phyloP scores from a whole-genome alignment of 305 asterid genomes.

The Fraxinus angustifolia region DNA sequence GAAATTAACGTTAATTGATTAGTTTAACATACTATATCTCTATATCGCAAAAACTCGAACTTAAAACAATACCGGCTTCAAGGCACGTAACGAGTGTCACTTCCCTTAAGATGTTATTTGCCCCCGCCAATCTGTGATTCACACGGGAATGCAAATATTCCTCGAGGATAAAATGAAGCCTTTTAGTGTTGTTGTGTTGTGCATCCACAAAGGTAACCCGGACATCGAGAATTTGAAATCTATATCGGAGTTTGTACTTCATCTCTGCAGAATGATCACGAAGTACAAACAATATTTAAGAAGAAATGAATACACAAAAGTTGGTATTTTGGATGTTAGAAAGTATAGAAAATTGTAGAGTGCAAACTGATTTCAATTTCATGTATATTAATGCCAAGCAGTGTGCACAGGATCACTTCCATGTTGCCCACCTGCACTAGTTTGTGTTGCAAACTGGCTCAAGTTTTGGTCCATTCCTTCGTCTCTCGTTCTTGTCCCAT shows the following conservation, averaged over 20 bases:
- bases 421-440: neutral
- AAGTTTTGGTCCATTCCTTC: neutral
- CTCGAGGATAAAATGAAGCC: neutral
- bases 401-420: too few relatives aligned
- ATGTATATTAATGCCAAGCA: too few relatives aligned
- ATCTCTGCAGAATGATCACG: neutral
- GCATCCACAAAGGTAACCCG: neutral
- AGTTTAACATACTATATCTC: too few relatives aligned
- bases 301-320: too few relatives aligned
- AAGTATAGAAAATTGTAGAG: too few relatives aligned
- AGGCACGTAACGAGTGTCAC: too few relatives aligned
- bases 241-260: neutral
- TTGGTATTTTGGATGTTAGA: too few relatives aligned
- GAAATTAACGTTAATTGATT: too few relatives aligned
- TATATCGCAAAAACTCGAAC: neutral
- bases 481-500: neutral
- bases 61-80: too few relatives aligned
- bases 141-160: neutral
- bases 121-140: neutral
- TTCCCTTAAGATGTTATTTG: neutral
- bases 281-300: neutral
- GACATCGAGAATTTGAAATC: neutral
- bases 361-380: too few relatives aligned
- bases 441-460: neutral
- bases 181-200: neutral